phyloP scores from a whole-genome alignment of 129 eudicot genomes.

The Mikania micrantha region DNA sequence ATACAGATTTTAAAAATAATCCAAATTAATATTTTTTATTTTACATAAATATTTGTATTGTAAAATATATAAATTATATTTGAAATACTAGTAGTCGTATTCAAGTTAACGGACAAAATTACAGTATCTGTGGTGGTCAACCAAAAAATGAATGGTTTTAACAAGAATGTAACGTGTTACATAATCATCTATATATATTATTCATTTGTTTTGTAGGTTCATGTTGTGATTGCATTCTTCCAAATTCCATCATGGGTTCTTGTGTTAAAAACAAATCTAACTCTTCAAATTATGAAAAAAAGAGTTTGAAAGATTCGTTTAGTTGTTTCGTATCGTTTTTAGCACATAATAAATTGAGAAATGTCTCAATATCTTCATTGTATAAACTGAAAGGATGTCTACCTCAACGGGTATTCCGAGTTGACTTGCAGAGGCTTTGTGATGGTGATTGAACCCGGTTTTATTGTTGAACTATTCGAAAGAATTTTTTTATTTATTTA shows the following conservation, averaged over 20 bases:
- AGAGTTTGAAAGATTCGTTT: constrained; percentile 43
- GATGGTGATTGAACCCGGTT: too few relatives aligned
- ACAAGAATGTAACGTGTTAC: too few relatives aligned
- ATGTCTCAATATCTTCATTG: constrained; percentile 60
- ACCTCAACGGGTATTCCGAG: constrained; percentile 59
- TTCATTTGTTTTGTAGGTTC: constrained; percentile 47
- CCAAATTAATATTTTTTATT: too few relatives aligned
- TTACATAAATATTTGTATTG: too few relatives aligned
- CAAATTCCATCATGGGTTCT: constrained; percentile 54
- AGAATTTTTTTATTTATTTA: too few relatives aligned
- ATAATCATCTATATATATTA: constrained; percentile 4
- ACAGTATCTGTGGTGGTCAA: too few relatives aligned
- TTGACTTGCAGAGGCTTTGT: constrained; percentile 24
- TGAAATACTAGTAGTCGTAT: too few relatives aligned
- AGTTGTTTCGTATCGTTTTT: constrained; percentile 59
- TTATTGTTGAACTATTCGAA: too few relatives aligned
- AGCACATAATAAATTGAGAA: constrained; percentile 48
- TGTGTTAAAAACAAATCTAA: constrained; percentile 27
- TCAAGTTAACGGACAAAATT: too few relatives aligned
- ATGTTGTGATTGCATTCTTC: constrained; percentile 71
- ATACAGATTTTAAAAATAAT: too few relatives aligned
- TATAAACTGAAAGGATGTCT: constrained; percentile 59
- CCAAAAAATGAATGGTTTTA: too few relatives aligned
- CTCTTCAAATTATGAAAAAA: constrained; percentile 37
- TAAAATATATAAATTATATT: too few relatives aligned